Conservation (phyloP, 768 basidiomycete genomes). For the Boletellus ananiceps region DNA sequence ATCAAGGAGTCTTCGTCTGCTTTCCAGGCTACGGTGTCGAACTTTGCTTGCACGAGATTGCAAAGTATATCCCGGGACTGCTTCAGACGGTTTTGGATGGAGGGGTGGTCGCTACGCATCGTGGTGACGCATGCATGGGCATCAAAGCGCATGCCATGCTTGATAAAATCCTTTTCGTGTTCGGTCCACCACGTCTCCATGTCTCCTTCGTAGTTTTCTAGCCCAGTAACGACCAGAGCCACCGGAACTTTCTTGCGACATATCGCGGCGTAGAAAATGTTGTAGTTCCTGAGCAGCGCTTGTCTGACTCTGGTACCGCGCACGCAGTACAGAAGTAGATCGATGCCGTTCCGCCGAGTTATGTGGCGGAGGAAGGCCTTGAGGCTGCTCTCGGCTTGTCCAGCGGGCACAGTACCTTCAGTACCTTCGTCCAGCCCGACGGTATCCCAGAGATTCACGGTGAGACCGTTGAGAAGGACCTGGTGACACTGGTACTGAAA, state of each 20-base stretch:
- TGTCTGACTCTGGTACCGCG: constrained; percentile 31
- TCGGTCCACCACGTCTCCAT: constrained; percentile 38
- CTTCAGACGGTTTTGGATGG: constrained; percentile 17
- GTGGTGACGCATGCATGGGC: constrained; percentile 42
- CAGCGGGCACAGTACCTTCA: constrained; percentile 25
- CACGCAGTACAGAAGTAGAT: constrained; percentile 32
- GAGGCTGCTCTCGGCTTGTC: constrained; percentile 23
- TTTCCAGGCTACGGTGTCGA: constrained; percentile 19
- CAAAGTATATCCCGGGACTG: constrained; percentile 20
- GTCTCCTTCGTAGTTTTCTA: constrained; percentile 32
- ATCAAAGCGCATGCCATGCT: constrained; percentile 33
- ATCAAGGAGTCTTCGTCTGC: constrained; percentile 15
- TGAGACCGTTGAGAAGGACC: constrained; percentile 15
- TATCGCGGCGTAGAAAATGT: constrained; percentile 26
- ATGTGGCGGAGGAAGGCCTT: constrained; percentile 33
- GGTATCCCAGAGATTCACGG: constrained; percentile 31
- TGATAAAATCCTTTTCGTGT: constrained; percentile 30
- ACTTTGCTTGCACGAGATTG: constrained; percentile 13
- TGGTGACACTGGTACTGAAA: constrained; percentile 24
- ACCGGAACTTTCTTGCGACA: constrained; percentile 31
- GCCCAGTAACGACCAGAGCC: constrained; percentile 33
- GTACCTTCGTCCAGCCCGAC: constrained; percentile 30
- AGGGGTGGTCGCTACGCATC: constrained; percentile 21
- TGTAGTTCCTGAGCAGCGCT: constrained; percentile 27
- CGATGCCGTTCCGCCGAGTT: constrained; percentile 22